Conservation (phyloP, 805 yeast species). For the Trichomonascus vanleenenianus region DNA sequence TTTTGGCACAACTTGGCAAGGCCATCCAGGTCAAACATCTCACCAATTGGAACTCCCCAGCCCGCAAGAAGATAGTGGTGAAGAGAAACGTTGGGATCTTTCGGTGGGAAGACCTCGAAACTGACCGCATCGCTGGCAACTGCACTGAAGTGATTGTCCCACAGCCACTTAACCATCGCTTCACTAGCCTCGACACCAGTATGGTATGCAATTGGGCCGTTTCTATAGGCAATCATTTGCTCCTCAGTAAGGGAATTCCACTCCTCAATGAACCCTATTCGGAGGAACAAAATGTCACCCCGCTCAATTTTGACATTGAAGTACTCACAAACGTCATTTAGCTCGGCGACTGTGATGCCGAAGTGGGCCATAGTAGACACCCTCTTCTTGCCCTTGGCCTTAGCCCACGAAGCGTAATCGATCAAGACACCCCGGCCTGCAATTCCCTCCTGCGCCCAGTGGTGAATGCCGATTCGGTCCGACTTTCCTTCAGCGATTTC, state of each 20-base stretch:
- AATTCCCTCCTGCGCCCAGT: slow-evolving; percentile 26
- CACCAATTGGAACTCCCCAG: slow-evolving; percentile 32
- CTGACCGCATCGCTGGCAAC: slow-evolving; percentile 26
- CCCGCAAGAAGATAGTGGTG: slow-evolving; percentile 22
- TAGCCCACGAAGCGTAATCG: slow-evolving; percentile 27
- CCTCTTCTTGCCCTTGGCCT: slow-evolving; percentile 19
- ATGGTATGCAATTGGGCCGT: slow-evolving; percentile 1
- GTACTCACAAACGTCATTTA: slow-evolving; percentile 19
- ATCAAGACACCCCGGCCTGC: slow-evolving; percentile 30
- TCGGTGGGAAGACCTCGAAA: slow-evolving; percentile 22
- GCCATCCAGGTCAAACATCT: slow-evolving; percentile 28
- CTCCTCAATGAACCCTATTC: slow-evolving; percentile 27
- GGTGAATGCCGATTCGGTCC: no score
- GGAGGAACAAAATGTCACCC: slow-evolving; percentile 27
- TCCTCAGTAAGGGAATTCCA: slow-evolving; percentile 17
- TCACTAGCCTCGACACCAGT: slow-evolving; percentile 24
- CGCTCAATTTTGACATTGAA: slow-evolving; percentile 21
- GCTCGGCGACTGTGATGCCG: slow-evolving; percentile 20
- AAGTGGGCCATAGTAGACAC: slow-evolving; percentile 21
- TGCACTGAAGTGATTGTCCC: slow-evolving; percentile 24
- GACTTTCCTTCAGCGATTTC: no score
- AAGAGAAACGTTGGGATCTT: slow-evolving; percentile 4
- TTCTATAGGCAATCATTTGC: slow-evolving; percentile 2
- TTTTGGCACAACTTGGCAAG: slow-evolving; percentile 23
- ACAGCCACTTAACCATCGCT: slow-evolving; percentile 23